Conservation (phyloP, 2,329 filamentous ascomycete species). For the Claviceps capensis region DNA sequence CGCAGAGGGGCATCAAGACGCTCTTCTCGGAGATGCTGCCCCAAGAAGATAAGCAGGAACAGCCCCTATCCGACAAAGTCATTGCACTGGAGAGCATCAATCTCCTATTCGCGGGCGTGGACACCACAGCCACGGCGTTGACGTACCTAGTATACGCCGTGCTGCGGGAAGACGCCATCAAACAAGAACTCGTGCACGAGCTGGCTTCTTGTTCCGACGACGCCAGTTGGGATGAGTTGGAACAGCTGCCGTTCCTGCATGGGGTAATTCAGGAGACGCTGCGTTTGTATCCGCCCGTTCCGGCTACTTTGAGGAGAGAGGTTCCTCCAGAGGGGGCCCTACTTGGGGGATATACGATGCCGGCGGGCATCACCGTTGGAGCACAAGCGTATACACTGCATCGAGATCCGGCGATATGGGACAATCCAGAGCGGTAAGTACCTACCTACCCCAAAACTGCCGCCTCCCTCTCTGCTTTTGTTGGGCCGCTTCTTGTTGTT, state of each 20-base stretch:
- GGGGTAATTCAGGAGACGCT: conserved; percentile 1
- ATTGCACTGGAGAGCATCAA: background rate
- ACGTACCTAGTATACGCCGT: conserved; percentile 1
- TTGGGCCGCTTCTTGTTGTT: background rate
- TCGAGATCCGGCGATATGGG: background rate
- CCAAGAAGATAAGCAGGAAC: background rate
- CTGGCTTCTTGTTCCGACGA: background rate
- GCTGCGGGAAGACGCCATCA: background rate
- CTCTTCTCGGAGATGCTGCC: background rate
- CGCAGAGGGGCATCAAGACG: background rate
- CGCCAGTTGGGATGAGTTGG: background rate
- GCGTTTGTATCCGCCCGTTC: background rate
- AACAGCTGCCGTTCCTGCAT: background rate
- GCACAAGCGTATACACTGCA: conserved; percentile 1
- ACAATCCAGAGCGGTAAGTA: background rate
- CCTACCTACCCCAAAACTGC: too few relatives aligned
- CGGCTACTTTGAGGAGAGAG: background rate
- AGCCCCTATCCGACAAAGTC: background rate
- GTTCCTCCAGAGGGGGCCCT: background rate
- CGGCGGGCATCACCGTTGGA: background rate
- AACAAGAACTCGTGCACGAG: background rate
- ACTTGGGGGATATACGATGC: background rate
- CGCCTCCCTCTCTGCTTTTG: background rate
- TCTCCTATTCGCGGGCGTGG: background rate
- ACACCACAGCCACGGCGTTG: background rate